Conservation (phyloP, 2,329 filamentous ascomycete species). For the Microsporum audouinii region DNA sequence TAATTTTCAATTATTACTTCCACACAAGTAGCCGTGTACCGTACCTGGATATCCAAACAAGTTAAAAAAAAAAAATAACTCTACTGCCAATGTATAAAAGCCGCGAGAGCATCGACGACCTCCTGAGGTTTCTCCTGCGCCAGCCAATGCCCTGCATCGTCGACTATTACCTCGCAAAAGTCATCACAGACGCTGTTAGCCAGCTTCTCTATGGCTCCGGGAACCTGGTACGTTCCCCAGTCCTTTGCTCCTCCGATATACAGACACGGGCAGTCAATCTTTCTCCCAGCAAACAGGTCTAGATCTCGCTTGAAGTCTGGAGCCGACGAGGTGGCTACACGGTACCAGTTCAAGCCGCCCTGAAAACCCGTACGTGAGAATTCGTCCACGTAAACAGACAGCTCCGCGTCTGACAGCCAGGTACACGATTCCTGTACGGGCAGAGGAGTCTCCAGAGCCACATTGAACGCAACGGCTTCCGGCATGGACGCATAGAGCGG, state of each 20-base stretch:
- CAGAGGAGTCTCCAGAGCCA: slow-evolving; percentile 36
- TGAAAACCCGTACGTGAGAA: slow-evolving; percentile 54
- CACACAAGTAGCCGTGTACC: too few relatives aligned
- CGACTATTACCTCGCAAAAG: slow-evolving; percentile 45
- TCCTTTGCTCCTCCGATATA: slow-evolving; percentile 54
- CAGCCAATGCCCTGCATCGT: slow-evolving; percentile 58
- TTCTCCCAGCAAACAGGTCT: slow-evolving; percentile 48
- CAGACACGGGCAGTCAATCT: slow-evolving; percentile 48
- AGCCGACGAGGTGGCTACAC: slow-evolving; percentile 44
- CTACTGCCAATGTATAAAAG: slow-evolving; percentile 24
- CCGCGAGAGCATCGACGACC: slow-evolving; percentile 39
- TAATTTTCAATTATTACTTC: too few relatives aligned
- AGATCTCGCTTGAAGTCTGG: slow-evolving; percentile 39
- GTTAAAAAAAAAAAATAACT: not conserved
- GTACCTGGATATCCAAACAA: not conserved
- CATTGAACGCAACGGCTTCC: slow-evolving; percentile 43
- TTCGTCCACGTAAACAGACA: slow-evolving; percentile 50
- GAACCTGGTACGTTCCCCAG: slow-evolving; percentile 59
- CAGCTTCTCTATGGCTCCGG: slow-evolving; percentile 51
- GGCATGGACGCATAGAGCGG: slow-evolving; percentile 48
- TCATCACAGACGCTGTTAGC: slow-evolving; percentile 38
- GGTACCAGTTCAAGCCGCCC: slow-evolving; percentile 57
- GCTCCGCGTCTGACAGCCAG: slow-evolving; percentile 50
- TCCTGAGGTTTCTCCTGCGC: slow-evolving; percentile 53
- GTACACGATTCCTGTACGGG: slow-evolving; percentile 29